phyloP scores from a whole-genome alignment of 106 monocot species.

The Triglochin maritima region DNA sequence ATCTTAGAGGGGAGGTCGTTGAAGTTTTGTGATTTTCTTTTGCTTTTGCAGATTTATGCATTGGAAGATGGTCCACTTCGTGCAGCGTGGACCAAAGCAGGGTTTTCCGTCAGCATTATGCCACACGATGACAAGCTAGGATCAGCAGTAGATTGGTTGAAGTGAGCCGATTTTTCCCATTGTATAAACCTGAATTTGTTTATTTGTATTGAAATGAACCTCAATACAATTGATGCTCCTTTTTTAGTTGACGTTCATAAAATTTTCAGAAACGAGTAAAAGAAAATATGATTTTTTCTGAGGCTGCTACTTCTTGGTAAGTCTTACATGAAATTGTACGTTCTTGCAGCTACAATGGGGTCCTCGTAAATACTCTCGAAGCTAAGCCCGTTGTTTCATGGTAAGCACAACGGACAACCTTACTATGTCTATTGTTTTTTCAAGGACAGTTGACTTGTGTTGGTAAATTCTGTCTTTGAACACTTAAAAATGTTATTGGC shows the following conservation, averaged over 20 bases:
- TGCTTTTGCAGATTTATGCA: slow-evolving; percentile 50
- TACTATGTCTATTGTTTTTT: not conserved
- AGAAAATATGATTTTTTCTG: not conserved
- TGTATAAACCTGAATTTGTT: not conserved
- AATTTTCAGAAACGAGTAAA: too few species aligned
- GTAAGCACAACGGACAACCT: slow-evolving; percentile 23
- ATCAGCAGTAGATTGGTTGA: slow-evolving; percentile 64
- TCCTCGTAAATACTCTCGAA: slow-evolving; percentile 64
- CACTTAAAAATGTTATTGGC: too few species aligned
- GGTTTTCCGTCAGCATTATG: slow-evolving; percentile 36
- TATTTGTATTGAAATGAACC: too few species aligned
- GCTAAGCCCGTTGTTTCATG: slow-evolving; percentile 52
- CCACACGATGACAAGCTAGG: slow-evolving; percentile 20
- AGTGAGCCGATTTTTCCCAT: slow-evolving; percentile 32
- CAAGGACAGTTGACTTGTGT: not conserved
- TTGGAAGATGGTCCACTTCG: slow-evolving; percentile 59
- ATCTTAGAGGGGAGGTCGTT: too few species aligned
- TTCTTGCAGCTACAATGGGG: slow-evolving; percentile 83
- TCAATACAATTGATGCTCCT: too few species aligned
- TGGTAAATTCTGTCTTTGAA: too few species aligned
- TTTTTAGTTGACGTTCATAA: too few species aligned
- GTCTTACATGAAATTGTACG: too few species aligned
- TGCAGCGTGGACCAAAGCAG: slow-evolving; percentile 42
- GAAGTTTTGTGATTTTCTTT: not conserved
- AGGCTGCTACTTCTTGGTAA: not conserved